Conservation (phyloP, 1,284 basidiomycete species). For the Melampsora americana region DNA sequence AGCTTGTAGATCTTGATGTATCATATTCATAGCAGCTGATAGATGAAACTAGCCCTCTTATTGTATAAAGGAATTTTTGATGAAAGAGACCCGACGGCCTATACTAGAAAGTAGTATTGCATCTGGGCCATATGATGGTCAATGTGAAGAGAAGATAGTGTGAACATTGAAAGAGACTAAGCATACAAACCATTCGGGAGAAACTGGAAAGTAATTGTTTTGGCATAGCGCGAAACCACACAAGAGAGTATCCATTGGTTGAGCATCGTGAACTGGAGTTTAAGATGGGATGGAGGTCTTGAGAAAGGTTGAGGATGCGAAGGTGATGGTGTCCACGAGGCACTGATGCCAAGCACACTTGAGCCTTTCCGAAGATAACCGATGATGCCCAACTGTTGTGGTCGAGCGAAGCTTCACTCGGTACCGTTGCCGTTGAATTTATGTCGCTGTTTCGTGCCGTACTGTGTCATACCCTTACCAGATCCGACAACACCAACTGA, state of each 20-base stretch:
- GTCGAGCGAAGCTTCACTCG: conserved; percentile 9
- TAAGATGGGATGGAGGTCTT: neutral
- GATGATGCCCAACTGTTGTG: neutral
- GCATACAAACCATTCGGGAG: neutral
- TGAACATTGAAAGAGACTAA: neutral
- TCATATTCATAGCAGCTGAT: too few species aligned
- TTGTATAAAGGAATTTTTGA: too few species aligned
- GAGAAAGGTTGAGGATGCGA: too few species aligned
- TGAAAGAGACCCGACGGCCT: too few species aligned
- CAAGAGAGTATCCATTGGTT: neutral
- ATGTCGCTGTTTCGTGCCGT: conserved; percentile 70
- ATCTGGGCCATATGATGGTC: neutral
- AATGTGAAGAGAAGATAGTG: neutral
- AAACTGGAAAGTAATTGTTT: neutral
- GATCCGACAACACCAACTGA: conserved; percentile 90
- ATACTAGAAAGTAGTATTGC: neutral
- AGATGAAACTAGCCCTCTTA: too few species aligned
- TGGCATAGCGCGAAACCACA: neutral
- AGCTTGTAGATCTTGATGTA: too few species aligned
- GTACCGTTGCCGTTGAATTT: conserved; percentile 61
- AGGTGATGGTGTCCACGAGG: neutral
- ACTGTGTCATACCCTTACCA: conserved; percentile 86
- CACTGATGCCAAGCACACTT: neutral
- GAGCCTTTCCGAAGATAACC: neutral
- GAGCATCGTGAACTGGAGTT: neutral